These are phyloP conservation scores for Fusarium sulawesiense DNA, from an alignment of 2,329 filamentous ascomycete genomes.

Conservation along the genomic window DNA sequence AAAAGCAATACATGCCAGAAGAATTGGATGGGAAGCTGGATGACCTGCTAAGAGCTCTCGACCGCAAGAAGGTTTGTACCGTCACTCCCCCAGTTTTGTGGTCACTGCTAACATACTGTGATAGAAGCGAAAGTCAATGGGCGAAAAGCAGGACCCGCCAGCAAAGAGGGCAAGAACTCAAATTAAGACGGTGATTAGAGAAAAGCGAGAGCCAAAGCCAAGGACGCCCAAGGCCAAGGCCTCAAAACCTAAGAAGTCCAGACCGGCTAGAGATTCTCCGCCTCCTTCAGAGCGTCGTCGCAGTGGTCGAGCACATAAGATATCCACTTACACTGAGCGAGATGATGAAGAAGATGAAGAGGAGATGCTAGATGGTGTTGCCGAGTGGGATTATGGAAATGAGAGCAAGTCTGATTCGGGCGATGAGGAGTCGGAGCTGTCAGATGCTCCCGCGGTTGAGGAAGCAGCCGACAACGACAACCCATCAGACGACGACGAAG, in stretches of 20 bases:
- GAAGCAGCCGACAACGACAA: constrained; percentile 22
- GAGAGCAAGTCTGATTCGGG: constrained; percentile 35
- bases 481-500: constrained; percentile 28
- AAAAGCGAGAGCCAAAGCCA: constrained; percentile 52
- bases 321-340: constrained; percentile 66
- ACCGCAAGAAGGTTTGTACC: constrained; percentile 75
- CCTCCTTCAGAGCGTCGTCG: constrained; percentile 63
- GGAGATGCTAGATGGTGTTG: constrained; percentile 71
- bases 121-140: constrained; percentile 68
- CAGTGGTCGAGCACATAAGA: constrained; percentile 63
- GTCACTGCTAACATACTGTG: constrained; percentile 40
- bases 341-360: constrained; percentile 69
- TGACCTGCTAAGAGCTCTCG: constrained; percentile 69
- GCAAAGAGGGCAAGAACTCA: constrained; percentile 54
- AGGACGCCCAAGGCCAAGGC: constrained; percentile 53
- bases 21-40: constrained; percentile 82
- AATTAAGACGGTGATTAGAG: constrained; percentile 52
- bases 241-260: constrained; percentile 48
- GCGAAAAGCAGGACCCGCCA: constrained; percentile 61
- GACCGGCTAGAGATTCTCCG: constrained; percentile 47
- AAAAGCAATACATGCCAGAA: constrained; percentile 85
- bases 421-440: constrained; percentile 40
- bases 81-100: background rate
- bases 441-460: constrained; percentile 36
- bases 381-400: constrained; percentile 65